Percentiles rank a stretch among this genome's conserved stretches.
Conservation (phyloP, 2,329 filamentous ascomycete species). For the Botrytis galanthina region DNA sequence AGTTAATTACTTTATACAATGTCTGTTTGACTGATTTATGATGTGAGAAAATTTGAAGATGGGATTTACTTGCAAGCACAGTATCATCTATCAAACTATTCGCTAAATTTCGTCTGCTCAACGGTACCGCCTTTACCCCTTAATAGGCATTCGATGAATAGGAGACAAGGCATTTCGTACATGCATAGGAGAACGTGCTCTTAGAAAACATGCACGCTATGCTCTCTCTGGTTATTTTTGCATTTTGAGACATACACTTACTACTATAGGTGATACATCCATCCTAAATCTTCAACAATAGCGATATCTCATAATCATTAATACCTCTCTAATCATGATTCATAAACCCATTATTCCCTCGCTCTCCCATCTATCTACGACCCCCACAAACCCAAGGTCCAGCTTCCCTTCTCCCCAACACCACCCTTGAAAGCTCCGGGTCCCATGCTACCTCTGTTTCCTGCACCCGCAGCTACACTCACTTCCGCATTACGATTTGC, state of each 20-base stretch:
- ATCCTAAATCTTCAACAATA: background rate
- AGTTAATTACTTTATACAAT: background rate
- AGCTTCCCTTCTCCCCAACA: slow-evolving; percentile 46
- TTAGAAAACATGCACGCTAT: background rate
- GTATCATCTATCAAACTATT: background rate
- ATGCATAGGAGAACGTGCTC: background rate
- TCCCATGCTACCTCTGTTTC: slow-evolving; percentile 63
- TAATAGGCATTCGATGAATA: background rate
- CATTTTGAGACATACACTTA: background rate
- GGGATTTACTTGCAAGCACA: background rate
- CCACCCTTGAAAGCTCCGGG: slow-evolving; percentile 50
- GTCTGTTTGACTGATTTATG: background rate
- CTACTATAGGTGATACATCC: background rate
- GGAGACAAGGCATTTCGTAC: background rate
- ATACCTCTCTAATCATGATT: background rate
- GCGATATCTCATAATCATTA: background rate
- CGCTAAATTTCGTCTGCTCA: background rate
- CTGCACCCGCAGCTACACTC: slow-evolving; percentile 37
- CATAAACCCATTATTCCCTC: background rate
- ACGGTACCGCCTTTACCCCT: background rate
- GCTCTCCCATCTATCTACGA: background rate
- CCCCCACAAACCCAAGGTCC: slow-evolving; percentile 63
- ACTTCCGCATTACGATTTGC: slow-evolving; percentile 60
- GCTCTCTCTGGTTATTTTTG: background rate
- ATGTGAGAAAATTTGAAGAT: background rate